These are phyloP conservation scores for Solanum paucissectum DNA, from an alignment of 257 asterid genomes.

Conservation along the genomic window DNA sequence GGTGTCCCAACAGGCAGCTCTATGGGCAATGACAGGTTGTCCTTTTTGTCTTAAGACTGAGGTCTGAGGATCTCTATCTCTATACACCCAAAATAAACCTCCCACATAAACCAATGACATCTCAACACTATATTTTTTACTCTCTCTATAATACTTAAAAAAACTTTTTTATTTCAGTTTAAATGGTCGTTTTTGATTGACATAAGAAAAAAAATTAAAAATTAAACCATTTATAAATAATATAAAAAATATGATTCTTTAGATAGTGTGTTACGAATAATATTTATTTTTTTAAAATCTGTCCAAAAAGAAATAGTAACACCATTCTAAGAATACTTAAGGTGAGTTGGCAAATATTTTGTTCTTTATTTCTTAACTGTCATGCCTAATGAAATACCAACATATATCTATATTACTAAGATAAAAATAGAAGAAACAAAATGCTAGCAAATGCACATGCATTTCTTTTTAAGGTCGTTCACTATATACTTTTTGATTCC, in stretches of 20 bases:
- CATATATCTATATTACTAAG: background rate
- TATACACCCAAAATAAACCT: slow-evolving; percentile 19
- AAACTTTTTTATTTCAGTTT: background rate
- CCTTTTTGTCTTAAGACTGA: slow-evolving; percentile 20
- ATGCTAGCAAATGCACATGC: background rate
- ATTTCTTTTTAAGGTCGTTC: background rate
- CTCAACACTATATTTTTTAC: slow-evolving; percentile 11
- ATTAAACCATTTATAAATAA: too few species aligned
- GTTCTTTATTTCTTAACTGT: background rate
- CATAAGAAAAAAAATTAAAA: too few species aligned
- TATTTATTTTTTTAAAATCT: background rate
- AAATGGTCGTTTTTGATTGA: background rate
- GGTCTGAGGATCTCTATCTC: background rate
- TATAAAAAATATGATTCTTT: too few species aligned
- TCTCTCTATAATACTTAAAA: background rate
- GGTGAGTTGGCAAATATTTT: background rate
- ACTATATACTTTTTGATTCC: background rate
- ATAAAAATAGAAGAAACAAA: background rate
- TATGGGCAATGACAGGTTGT: slow-evolving; percentile 34
- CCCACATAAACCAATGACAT: slow-evolving; percentile 41
- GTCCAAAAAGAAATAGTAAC: background rate
- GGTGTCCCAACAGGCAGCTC: slow-evolving; percentile 1
- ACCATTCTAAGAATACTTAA: background rate
- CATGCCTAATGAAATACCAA: background rate
- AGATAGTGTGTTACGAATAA: background rate